phyloP scores from a whole-genome alignment of 805 yeast species.

The Candida insectorum region DNA sequence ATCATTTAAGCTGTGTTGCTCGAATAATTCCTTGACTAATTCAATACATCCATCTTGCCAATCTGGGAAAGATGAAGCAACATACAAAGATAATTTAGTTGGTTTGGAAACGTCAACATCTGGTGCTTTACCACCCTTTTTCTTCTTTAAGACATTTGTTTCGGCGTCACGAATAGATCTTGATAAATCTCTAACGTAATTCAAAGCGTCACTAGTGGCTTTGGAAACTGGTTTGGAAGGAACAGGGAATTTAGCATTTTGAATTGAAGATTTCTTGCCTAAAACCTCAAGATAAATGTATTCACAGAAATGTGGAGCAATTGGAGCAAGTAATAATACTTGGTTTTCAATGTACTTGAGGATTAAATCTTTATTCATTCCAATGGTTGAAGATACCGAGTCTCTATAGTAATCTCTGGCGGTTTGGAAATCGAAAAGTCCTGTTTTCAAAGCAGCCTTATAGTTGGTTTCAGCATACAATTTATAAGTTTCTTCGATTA shows the following conservation, averaged over 20 bases:
- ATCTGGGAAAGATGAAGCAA: slow-evolving; percentile 76
- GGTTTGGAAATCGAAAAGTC: slow-evolving; percentile 90
- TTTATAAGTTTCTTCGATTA: slow-evolving; percentile 70
- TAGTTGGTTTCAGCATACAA: slow-evolving; percentile 72
- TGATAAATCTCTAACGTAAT: slow-evolving; percentile 72
- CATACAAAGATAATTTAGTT: slow-evolving; percentile 64
- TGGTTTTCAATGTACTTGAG: slow-evolving; percentile 82
- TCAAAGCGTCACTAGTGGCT: slow-evolving; percentile 62
- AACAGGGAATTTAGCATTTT: slow-evolving; percentile 77
- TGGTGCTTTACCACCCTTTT: slow-evolving; percentile 77
- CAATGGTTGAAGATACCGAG: slow-evolving; percentile 46
- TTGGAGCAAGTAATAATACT: slow-evolving; percentile 79
- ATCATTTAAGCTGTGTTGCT: slow-evolving; percentile 59
- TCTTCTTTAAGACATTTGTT: slow-evolving; percentile 71
- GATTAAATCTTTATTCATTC: slow-evolving; percentile 83
- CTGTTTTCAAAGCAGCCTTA: slow-evolving; percentile 86
- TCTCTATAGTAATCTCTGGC: slow-evolving; percentile 97
- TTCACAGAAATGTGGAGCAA: slow-evolving; percentile 96
- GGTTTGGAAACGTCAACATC: slow-evolving; percentile 77
- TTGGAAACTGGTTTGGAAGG: slow-evolving; percentile 64
- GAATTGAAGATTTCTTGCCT: slow-evolving; percentile 62
- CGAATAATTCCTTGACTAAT: slow-evolving; percentile 74
- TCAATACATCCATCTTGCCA: slow-evolving; percentile 62
- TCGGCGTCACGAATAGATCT: slow-evolving; percentile 92
- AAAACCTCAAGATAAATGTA: slow-evolving; percentile 82